A percentile compares a stretch with the other conserved stretches of the same genome.
These are phyloP conservation scores for Larix kaempferi DNA, from an alignment of 75 land plant species.

Conservation along the genomic window DNA sequence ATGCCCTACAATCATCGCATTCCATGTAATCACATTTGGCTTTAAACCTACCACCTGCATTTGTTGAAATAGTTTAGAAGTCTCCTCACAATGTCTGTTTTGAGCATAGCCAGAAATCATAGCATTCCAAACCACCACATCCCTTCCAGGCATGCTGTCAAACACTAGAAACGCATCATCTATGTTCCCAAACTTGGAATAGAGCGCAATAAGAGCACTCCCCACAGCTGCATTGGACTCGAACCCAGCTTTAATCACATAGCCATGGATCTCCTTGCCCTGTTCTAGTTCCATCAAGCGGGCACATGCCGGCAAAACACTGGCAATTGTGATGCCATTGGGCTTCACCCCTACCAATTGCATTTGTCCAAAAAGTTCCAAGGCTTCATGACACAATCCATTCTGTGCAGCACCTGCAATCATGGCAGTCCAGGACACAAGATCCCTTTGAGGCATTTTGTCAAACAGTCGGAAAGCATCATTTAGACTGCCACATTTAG, in stretches of 20 bases:
- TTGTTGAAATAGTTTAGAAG: slow-evolving; percentile 27
- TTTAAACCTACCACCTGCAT: slow-evolving; percentile 26
- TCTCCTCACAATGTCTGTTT: slow-evolving; percentile 36
- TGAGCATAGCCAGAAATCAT: slow-evolving; percentile 8
- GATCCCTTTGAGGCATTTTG: slow-evolving; percentile 33
- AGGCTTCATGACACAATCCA: slow-evolving; percentile 19
- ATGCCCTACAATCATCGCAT: slow-evolving; percentile 1
- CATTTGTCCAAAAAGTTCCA: slow-evolving; percentile 35
- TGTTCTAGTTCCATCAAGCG: slow-evolving; percentile 12
- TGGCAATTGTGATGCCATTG: slow-evolving; percentile 25
- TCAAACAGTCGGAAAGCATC: slow-evolving; percentile 36
- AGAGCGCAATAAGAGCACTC: slow-evolving; percentile 36
- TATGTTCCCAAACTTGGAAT: slow-evolving; percentile 28
- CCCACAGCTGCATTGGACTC: slow-evolving; percentile 16
- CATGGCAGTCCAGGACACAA: slow-evolving; percentile 45
- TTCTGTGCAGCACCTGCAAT: slow-evolving; percentile 36
- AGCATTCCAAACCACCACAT: background rate
- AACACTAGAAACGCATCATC: slow-evolving; percentile 34
- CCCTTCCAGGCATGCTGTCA: slow-evolving; percentile 22
- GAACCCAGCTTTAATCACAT: slow-evolving; percentile 16
- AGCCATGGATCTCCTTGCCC: slow-evolving; percentile 29
- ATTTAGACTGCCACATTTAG: slow-evolving; percentile 19
- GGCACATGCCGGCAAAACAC: slow-evolving; percentile 39
- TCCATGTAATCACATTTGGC: slow-evolving; percentile 26
- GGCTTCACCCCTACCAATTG: slow-evolving; percentile 29